Base-by-base conservation (phyloP, 1,139 yeast species). In the Hansenula lynferdii region DNA sequence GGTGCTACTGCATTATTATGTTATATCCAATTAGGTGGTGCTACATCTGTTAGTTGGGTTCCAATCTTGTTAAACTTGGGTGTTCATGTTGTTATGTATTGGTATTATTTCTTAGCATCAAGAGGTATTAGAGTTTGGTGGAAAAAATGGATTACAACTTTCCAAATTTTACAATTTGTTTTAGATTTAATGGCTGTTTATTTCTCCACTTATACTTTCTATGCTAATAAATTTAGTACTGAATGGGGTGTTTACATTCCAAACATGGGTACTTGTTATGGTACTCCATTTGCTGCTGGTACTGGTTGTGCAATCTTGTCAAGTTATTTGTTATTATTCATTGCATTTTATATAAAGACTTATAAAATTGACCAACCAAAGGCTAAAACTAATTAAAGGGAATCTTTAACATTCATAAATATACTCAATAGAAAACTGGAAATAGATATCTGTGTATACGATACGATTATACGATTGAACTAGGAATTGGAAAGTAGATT, bases 111-210 rank as follows among this genome's bases (percentile, higher is more conserved):
- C 76, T 72, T 92, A 57, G 76, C 92, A 50, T 87, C 97, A 15
- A 77, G 96, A 63, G 96, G 96, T 44, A 85, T 90, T 60, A 81
- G 92, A 55, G 97, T 92, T 43, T 90, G 97, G 97, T 92, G 98
- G 98, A 92, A 92, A 69, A 96, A 90, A 69, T 92, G 97, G 97
- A 97, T 92, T 53, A 92, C 98, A 38, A 77, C 96, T 52, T 81
- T 86, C 75, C 98, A 92, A 71, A 92, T 92, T 66, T 76, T 85
- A 56, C 98, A 92, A 69, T 92, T 92, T 58, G 70, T 92, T 56
- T 74, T 92, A 57, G 98, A 92, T 64, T 76, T 92, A 60, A 78
- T 75, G 34, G 89, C 89, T 60, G 95, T 90, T 50, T 90, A 89
- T 72, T 86, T 85, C 62, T 96, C 96, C 41, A 82, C 96, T 40